Conservation (phyloP, 768 basidiomycete species). For the Phaeolepiota aurea region DNA sequence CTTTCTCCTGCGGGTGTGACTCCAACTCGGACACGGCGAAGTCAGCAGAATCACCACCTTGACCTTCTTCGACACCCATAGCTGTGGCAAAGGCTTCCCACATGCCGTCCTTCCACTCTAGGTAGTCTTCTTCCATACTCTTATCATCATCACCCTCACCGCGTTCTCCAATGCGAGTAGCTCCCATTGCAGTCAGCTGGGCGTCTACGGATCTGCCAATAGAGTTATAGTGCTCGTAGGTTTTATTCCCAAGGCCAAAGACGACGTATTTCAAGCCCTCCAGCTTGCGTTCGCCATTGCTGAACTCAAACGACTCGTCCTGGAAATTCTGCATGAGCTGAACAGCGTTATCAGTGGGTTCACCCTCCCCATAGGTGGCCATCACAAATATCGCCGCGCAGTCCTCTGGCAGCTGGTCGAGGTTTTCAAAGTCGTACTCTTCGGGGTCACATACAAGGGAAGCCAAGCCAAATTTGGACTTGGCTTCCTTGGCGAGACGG, state of each 20-base stretch:
- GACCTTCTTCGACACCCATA: constrained; percentile 91
- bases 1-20: constrained; percentile 73
- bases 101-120: constrained; percentile 98
- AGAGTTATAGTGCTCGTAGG: constrained; percentile 95
- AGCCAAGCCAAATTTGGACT: constrained; percentile 89
- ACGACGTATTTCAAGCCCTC: constrained; percentile 89
- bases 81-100: constrained; percentile 82
- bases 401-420: constrained; percentile 85
- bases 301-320: constrained; percentile 84
- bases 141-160: constrained; percentile 99
- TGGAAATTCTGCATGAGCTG: constrained; percentile 88
- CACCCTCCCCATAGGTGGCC: constrained; percentile 98
- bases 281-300: constrained; percentile 66
- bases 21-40: constrained; percentile 84
- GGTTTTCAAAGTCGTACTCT: constrained; percentile 96
- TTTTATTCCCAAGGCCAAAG: constrained; percentile 88
- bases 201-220: constrained; percentile 77
- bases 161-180: constrained; percentile 72
- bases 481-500: constrained; percentile 95
- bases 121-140: constrained; percentile 99
- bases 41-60: constrained; percentile 90
- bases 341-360: constrained; percentile 97
- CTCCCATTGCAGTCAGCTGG: constrained; percentile 72
- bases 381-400: constrained; percentile 89
- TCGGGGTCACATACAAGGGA: constrained; percentile 98